Base-by-base conservation (phyloP, 1,139 yeast genomes). In the Candida labiduridarum region DNA sequence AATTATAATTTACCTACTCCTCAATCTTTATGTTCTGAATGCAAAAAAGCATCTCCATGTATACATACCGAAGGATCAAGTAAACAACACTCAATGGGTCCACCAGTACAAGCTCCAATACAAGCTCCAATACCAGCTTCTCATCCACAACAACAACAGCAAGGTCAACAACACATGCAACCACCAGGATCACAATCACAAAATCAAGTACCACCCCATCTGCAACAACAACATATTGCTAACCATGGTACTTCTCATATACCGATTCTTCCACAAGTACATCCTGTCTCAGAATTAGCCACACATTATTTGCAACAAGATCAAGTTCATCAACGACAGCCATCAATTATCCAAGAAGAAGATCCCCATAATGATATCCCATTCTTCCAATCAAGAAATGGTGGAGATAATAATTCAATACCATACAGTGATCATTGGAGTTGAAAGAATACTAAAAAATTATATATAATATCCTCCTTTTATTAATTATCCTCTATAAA, bases 1-100 rank as follows among this genome's bases (percentile, higher is more conserved):
- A 48, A 49, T 27, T 54, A 51, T 41, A 52, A 49, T 15, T 42
- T 53, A 38, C 52, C 56, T 11, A 52, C 57, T 12, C 57, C 58
- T 5, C 47, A 51, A 44, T 53, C 57, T 11, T 14, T 51, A 25
- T 48, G 57, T 44, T 38, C 42, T 29, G 55, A 56, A 27, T 49
- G 54, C 36, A 51, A 56, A 39, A 51, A 48, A 25, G 15, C n/a
- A 6, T 30, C 47, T 1, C 55, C 55, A 7, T 51, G 53, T 36
- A 44, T 49, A 12, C 56, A 51, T 34, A 42, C 41, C 12, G 53
- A 52, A 33, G 44, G 44, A 9, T 38, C 29, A 1, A 44, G 38
- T 16, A 43, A 44, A 41, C 44, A 41, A 22, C 51, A 45, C 6
- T 4, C 29, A 25, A 25, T 25, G 29, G 9, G 2, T 25, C 29